A percentile compares a stretch with the other conserved stretches of the same genome.
Conservation (phyloP, 768 basidiomycete genomes). For the Leccinum uliginosum region DNA sequence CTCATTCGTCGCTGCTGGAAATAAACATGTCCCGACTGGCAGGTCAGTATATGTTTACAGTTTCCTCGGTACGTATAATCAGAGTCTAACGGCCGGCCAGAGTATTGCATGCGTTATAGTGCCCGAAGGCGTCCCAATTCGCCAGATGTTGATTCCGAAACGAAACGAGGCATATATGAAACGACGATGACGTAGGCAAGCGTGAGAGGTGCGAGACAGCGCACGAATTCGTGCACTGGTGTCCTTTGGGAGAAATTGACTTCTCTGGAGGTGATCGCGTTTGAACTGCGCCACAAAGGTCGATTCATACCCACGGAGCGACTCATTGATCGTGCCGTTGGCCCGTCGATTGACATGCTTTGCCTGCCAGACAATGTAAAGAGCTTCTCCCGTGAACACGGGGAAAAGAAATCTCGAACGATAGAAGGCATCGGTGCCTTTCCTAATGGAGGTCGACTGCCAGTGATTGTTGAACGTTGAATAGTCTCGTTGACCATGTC, state of each 20-base stretch:
- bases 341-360: too few species aligned
- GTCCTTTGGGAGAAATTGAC: constrained; percentile 13
- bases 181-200: constrained; percentile 2
- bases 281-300: neutral
- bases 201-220: constrained; percentile 14
- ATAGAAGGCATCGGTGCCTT: neutral
- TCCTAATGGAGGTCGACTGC: constrained; percentile 14
- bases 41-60: neutral
- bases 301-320: constrained; percentile 17
- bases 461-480: too few species aligned
- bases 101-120: too few species aligned
- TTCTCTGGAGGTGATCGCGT: constrained; percentile 2
- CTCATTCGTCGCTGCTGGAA: neutral
- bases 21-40: neutral
- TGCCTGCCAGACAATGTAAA: constrained; percentile 2
- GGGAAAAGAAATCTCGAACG: constrained; percentile 7
- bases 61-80: too few species aligned
- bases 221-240: constrained; percentile 11
- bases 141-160: neutral
- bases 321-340: constrained; percentile 1
- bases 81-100: neutral
- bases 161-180: neutral
- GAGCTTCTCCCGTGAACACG: constrained; percentile 1
- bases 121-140: neutral
- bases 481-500: neutral